Conservation (phyloP, 352 stramenopile genomes). For the Achlya hypogyna region DNA sequence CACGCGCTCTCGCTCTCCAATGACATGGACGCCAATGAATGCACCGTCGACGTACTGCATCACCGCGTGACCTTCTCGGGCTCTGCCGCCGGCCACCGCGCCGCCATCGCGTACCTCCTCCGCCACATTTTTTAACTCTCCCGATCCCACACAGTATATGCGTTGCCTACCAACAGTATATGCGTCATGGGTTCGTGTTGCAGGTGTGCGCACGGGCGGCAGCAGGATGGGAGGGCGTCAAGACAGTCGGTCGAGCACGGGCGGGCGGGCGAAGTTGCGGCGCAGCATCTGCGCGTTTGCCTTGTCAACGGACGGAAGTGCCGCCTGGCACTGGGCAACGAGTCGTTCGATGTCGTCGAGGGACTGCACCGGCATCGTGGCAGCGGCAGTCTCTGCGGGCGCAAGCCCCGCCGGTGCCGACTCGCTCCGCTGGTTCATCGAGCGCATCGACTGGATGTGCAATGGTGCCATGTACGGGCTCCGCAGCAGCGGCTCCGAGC, state of each 20-base stretch:
- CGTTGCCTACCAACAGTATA: not conserved
- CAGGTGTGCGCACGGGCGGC: not conserved
- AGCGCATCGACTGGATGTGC: conserved; percentile 36
- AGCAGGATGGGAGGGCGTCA: too few species aligned
- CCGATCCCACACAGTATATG: not conserved
- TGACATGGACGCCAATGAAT: conserved; percentile 32
- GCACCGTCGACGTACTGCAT: conserved; percentile 36
- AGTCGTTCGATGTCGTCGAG: conserved; percentile 16
- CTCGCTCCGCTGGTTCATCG: conserved; percentile 6
- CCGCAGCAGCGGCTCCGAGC: not conserved
- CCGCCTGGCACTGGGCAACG: not conserved
- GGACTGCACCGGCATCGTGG: not conserved
- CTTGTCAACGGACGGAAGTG: not conserved
- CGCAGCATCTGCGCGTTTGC: not conserved
- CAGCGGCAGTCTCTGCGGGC: not conserved
- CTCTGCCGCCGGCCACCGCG: conserved; percentile 38
- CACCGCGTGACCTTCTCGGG: conserved; percentile 41
- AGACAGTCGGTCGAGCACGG: not conserved
- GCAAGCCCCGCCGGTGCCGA: not conserved
- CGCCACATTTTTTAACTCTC: conserved; percentile 16
- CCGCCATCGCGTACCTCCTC: conserved; percentile 42
- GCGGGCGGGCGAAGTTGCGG: not conserved
- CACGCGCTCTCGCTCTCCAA: not conserved
- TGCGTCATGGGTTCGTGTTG: not conserved
- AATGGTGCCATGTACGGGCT: conserved; percentile 38